Base-by-base conservation (phyloP, 306 rosid species). In the apple (Malus domestica) region DNA sequence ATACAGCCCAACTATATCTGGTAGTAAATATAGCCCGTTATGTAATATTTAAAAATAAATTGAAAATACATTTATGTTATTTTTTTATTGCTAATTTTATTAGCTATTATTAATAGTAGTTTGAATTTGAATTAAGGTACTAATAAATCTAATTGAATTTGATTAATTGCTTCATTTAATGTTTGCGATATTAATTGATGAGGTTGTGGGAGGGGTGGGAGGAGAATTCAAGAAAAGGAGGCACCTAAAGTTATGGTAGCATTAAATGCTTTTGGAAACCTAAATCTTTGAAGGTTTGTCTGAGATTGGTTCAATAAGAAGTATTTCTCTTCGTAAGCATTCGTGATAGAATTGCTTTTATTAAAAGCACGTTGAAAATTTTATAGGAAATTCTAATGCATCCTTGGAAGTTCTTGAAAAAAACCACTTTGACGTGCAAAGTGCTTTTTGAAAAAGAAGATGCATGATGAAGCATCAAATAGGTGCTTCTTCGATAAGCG, bases 221-320 rank as follows among this genome's bases (percentile, higher is more conserved):
- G 81, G 86, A 85, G 84, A 81, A 83, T 84, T 85, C 85, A 88
- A 87, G 89, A 83, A 86, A 79, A 81, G 83, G 84, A 84, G 76
- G 83, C 87, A 83, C 85, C 84, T 84, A 67, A 83, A 85, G 89
- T 89, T 83, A 89, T 83, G 85, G 79, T 52, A 8, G 86, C 91
- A 92, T 80, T 92, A 23, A 92, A 82, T 90, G 96, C 84, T 33
- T 3, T 40, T 81, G 77, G 80, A 72, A 72, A 66, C 58, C 75
- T 66, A 73, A 35, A 35, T 35, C 6, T 35, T 35, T 35, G 7
- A 1, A 6, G 40, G 40, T 1, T 35, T 58, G 63, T 22, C 10
- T 58, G 22, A 20, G 22, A 0, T 58, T 58, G 22, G 10, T 58
- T 22, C 1, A 0, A 10, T 40, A 8, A 6, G 44, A 40, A 40